Conservation (phyloP, 768 basidiomycete species). For the Amanita rubescens region DNA sequence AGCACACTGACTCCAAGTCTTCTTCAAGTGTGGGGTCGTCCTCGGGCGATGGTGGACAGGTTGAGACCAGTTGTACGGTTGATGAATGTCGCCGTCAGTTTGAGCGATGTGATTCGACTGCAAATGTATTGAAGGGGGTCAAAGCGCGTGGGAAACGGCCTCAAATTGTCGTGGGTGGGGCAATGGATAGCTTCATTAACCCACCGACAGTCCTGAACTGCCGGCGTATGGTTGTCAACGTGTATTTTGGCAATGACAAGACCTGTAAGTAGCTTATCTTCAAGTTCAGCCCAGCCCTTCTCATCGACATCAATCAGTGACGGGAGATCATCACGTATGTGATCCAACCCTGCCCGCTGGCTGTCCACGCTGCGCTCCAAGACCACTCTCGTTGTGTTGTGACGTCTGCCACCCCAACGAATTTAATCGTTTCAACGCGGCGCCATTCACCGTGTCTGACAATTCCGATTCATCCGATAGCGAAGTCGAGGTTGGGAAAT, state of each 20-base stretch:
- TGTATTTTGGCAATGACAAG: conserved; percentile 17
- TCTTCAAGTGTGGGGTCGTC: not conserved
- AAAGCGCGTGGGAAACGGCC: not conserved
- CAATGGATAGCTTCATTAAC: conserved; percentile 23
- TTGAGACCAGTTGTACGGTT: not conserved
- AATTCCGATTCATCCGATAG: not conserved
- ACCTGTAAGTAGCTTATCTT: conserved; percentile 11
- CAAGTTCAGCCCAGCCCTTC: not conserved
- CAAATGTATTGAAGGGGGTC: conserved; percentile 2
- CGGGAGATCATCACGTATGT: not conserved
- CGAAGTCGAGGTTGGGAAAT: not conserved
- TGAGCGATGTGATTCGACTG: not conserved
- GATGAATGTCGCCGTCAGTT: not conserved
- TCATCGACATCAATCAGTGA: not conserved
- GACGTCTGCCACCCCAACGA: conserved; percentile 7
- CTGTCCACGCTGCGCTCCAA: conserved; percentile 5
- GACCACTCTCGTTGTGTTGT: conserved; percentile 8
- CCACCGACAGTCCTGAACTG: conserved; percentile 12
- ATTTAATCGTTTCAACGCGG: not conserved
- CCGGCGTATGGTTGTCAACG: conserved; percentile 12
- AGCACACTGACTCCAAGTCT: not conserved
- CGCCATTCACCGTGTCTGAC: not conserved
- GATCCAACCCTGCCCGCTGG: not conserved
- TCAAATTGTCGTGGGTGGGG: not conserved
- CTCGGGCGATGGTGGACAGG: not conserved